phyloP scores from a whole-genome alignment of 164 flowering plant genomes.

The Nymphaea thermarum region DNA sequence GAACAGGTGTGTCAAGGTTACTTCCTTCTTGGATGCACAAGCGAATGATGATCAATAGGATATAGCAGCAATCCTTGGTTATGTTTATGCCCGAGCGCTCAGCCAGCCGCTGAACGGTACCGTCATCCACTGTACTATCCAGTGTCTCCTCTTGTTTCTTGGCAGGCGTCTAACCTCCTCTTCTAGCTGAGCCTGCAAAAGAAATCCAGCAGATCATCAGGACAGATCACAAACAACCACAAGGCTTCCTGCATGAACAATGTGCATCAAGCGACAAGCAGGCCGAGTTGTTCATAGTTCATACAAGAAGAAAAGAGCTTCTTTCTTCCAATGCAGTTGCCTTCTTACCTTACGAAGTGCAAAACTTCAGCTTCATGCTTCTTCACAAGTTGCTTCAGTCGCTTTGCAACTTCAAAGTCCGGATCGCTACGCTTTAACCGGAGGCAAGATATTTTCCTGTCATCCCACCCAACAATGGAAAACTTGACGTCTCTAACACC shows the following conservation, averaged over 20 bases:
- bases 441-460: conserved; percentile 20
- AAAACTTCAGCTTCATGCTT: conserved; percentile 20
- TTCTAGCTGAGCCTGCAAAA: conserved; percentile 28
- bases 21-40: too few relatives aligned
- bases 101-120: conserved; percentile 30
- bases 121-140: conserved; percentile 24
- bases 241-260: too few relatives aligned
- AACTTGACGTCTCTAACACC: conserved; percentile 9
- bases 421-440: conserved; percentile 63
- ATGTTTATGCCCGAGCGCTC: conserved; percentile 17
- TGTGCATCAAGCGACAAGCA: too few relatives aligned
- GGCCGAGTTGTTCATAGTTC: too few relatives aligned
- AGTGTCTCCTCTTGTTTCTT: conserved; percentile 36
- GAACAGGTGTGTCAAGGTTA: too few relatives aligned
- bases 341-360: conserved; percentile 35
- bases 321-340: too few relatives aligned
- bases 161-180: conserved; percentile 54
- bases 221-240: not conserved
- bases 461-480: conserved; percentile 63
- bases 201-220: not conserved
- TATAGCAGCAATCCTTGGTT: conserved; percentile 17
- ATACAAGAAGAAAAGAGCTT: too few relatives aligned
- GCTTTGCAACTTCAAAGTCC: conserved; percentile 40
- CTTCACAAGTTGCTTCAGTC: conserved; percentile 27
- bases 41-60: not conserved